Conservation (phyloP, 768 basidiomycete species). For the Mycena alexandri region DNA sequence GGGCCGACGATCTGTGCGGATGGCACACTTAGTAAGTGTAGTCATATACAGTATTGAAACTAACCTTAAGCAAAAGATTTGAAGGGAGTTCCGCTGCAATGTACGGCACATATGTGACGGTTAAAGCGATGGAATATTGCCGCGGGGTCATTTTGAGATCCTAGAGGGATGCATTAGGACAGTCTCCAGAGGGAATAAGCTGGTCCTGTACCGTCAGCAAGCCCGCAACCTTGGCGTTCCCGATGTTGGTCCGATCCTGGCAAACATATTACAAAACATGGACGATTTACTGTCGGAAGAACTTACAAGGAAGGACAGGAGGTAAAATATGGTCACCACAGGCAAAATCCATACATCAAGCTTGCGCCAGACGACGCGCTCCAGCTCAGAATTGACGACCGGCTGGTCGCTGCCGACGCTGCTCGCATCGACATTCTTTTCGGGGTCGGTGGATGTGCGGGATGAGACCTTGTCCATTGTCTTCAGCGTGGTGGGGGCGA, state of each 20-base stretch:
- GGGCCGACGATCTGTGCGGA: conserved; percentile 62
- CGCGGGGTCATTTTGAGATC: conserved; percentile 63
- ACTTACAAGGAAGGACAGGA: conserved; percentile 67
- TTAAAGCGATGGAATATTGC: conserved; percentile 64
- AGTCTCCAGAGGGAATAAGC: too few relatives aligned
- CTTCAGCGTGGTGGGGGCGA: background rate
- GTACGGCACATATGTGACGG: conserved; percentile 66
- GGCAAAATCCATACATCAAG: conserved; percentile 63
- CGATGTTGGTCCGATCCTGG: conserved; percentile 68
- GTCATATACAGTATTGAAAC: background rate
- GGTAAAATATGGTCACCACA: conserved; percentile 62
- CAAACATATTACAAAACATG: background rate
- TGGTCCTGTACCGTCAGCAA: conserved; percentile 51
- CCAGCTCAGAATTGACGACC: conserved; percentile 48
- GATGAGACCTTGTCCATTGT: conserved; percentile 44
- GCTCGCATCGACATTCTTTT: conserved; percentile 45
- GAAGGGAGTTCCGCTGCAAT: conserved; percentile 72
- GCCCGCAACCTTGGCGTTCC: conserved; percentile 73
- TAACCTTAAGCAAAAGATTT: conserved; percentile 68
- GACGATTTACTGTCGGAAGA: background rate
- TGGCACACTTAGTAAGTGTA: background rate
- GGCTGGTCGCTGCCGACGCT: conserved; percentile 41
- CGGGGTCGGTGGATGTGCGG: conserved; percentile 43
- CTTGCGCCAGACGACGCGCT: conserved; percentile 61
- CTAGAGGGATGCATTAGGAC: conserved; percentile 5